Percentiles rank a stretch among this genome's conserved stretches.
Conservation (phyloP, 2,329 filamentous ascomycete species). For the Trichoderma endophyticum region DNA sequence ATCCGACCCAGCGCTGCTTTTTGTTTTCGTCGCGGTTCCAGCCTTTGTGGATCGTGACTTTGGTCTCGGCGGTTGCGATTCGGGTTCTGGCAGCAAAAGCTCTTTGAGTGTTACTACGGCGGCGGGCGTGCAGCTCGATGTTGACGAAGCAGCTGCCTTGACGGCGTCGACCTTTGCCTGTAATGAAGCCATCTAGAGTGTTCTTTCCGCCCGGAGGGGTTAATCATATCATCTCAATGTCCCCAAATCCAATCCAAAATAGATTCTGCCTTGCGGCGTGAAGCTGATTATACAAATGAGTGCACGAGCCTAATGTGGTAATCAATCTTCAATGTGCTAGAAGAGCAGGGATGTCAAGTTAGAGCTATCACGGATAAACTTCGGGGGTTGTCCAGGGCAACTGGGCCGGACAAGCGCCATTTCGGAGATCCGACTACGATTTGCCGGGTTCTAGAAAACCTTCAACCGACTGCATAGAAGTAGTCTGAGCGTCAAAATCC, state of each 20-base stretch:
- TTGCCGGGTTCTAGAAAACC: conserved; percentile 3
- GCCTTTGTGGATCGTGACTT: conserved; percentile 31
- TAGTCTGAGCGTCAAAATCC: not conserved
- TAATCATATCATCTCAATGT: conserved; percentile 35
- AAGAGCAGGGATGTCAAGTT: not conserved
- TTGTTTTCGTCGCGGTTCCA: conserved; percentile 26
- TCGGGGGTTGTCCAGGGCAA: conserved; percentile 39
- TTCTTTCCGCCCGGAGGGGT: conserved; percentile 24
- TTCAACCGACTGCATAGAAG: not conserved
- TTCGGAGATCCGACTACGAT: conserved; percentile 3
- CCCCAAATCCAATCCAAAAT: conserved; percentile 24
- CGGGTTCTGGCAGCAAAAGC: conserved; percentile 39
- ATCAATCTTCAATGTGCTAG: conserved; percentile 2
- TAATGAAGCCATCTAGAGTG: conserved; percentile 42
- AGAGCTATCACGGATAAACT: conserved; percentile 30
- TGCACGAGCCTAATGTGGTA: conserved; percentile 18
- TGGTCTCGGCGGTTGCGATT: conserved; percentile 26
- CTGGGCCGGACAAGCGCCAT: conserved; percentile 18
- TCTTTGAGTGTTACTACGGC: conserved; percentile 48
- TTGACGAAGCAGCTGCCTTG: conserved; percentile 52
- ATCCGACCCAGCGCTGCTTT: conserved; percentile 22
- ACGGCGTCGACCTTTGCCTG: conserved; percentile 47
- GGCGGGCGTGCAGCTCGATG: conserved; percentile 51
- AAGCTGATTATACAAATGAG: conserved; percentile 23
- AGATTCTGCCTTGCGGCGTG: conserved; percentile 25